Evolutionary conservation across 225 moss, liverwort and hornwort genomes (phyloP), one percentile per base, ranked within the genome.

Genomic region (Sphagnum tenellum): DNA sequence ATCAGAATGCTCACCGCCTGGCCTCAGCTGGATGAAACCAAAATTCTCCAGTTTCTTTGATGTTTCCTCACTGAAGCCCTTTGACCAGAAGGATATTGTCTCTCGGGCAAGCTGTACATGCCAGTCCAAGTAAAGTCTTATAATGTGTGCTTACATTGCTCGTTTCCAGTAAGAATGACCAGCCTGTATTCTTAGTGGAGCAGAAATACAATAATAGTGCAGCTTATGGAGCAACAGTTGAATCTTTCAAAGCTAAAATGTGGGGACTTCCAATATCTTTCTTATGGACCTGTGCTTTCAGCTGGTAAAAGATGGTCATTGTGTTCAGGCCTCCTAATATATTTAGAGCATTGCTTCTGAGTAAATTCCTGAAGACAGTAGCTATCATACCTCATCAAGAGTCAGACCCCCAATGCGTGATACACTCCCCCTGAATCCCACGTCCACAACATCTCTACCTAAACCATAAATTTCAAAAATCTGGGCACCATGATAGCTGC

Each of bases 401-500:
- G 89, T 76, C 49, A 96, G 74, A 46, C 95, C 95, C 13, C 88
- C 85, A 56, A 96, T 82, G 67, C 95, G 80, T 65, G 92, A 96
- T 4, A 89, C 86, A 61, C 89, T 89, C 66, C 95, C 95, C 72
- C 89, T 86, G 68, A 96, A 96, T 12, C 89, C 86, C 57, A 76
- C 83, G 52, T 85, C 81, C 49, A 92, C 89, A 45, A 96, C 86
- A 46, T 88, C 88, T 70, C 74, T 62, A 63, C 92, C 92, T 70
- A 96, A 72, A 45, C 95, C 95, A 53, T 96, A 92, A 55, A 96
- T 83, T 73, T 96, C 92, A 78, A 96, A 96, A 63, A 96, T 92
- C 72, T 96, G 95, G 76, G 95, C 95, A 64, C 95, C 95, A 73
- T 88, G 89, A 64, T 96, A 96, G 73, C 94, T 95, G 75, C 66